Conservation (phyloP, 2,329 filamentous ascomycete genomes). For the Mycosphaerelloides madeirae region DNA sequence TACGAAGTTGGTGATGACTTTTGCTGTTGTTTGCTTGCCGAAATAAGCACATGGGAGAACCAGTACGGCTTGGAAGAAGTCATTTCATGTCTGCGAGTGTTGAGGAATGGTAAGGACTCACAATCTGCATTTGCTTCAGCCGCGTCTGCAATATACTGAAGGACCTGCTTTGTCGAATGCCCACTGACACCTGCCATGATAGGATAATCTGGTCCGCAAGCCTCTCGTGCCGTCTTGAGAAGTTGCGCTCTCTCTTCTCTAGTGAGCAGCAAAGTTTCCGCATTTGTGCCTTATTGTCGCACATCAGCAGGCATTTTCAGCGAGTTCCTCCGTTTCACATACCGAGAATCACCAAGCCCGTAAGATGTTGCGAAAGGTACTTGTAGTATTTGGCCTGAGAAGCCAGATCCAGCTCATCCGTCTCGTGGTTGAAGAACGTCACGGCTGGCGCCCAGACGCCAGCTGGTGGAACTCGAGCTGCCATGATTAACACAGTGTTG, state of each 20-base stretch:
- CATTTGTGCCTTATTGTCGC: conserved; percentile 37
- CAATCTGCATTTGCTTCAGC: conserved; percentile 39
- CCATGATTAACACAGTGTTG: too few relatives aligned
- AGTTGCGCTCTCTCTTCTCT: conserved; percentile 39
- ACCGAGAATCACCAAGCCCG: conserved; percentile 41
- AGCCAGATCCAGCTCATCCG: conserved; percentile 38
- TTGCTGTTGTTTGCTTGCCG: conserved; percentile 39
- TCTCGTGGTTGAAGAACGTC: conserved; percentile 42
- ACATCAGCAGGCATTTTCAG: too few relatives aligned
- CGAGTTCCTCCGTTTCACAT: too few relatives aligned
- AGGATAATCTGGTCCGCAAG: conserved; percentile 39
- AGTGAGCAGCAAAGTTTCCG: conserved; percentile 45
- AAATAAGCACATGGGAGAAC: conserved; percentile 44
- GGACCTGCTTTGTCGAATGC: conserved; percentile 41
- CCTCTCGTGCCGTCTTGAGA: conserved; percentile 38
- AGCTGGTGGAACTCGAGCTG: conserved; percentile 54
- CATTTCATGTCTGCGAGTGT: too few relatives aligned
- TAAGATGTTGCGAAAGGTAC: conserved; percentile 42
- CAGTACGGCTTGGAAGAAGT: conserved; percentile 27
- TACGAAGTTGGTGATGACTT: conserved; percentile 40
- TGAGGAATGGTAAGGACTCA: too few relatives aligned
- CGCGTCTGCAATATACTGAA: conserved; percentile 42
- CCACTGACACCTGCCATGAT: conserved; percentile 43
- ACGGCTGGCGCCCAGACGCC: conserved; percentile 39
- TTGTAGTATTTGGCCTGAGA: conserved; percentile 42